Conservation (phyloP, 192 early-diverging fungal species). For the Rhizoclosmatium globosum region DNA sequence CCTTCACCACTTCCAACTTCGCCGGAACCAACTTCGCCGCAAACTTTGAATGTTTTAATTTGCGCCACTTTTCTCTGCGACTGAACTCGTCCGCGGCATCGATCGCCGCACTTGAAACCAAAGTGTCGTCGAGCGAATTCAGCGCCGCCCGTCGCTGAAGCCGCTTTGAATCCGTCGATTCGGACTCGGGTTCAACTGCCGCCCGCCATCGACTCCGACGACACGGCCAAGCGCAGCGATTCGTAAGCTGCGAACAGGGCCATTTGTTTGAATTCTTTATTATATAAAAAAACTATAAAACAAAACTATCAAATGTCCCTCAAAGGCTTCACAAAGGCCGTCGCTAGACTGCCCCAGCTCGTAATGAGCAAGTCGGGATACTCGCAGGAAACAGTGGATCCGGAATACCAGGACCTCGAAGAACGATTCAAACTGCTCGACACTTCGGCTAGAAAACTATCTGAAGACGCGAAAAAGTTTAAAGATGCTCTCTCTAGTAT, state of each 20-base stretch:
- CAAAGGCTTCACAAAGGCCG: constrained; percentile 82
- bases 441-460: constrained; percentile 61
- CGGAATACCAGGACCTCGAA: constrained; percentile 73
- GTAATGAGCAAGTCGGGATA: constrained; percentile 72
- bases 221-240: not conserved
- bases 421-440: constrained; percentile 70
- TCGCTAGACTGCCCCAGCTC: constrained; percentile 81
- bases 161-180: too few relatives aligned
- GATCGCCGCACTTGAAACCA: too few relatives aligned
- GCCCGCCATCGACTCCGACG: not conserved
- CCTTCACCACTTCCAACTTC: too few relatives aligned
- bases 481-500: constrained; percentile 58
- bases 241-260: not conserved
- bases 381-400: constrained; percentile 60
- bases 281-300: not conserved
- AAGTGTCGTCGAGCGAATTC: too few relatives aligned
- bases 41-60: too few relatives aligned
- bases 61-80: too few relatives aligned
- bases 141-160: too few relatives aligned
- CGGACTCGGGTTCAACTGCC: too few relatives aligned
- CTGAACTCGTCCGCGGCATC: too few relatives aligned
- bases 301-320: constrained; percentile 59
- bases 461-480: constrained; percentile 73
- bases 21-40: too few relatives aligned
- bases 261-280: not conserved